Conservation (phyloP, 805 yeast genomes). For the Kuraishia hungarica region DNA sequence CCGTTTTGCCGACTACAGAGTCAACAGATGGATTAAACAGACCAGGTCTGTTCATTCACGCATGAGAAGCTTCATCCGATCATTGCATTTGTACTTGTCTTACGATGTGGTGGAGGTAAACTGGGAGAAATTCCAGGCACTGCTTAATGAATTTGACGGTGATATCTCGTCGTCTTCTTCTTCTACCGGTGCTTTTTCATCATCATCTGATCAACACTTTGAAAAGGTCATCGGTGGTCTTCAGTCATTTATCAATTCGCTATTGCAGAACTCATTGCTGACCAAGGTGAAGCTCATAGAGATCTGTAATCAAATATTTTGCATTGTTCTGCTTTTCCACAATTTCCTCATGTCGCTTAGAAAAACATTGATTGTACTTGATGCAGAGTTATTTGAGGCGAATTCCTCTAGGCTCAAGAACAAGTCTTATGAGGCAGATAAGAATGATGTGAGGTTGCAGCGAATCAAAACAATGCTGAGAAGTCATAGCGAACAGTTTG, state of each 20-base stretch:
- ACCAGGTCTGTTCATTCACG: slow-evolving; percentile 47
- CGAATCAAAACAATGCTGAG: slow-evolving; percentile 31
- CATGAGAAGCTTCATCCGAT: slow-evolving; percentile 49
- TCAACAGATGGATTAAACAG: slow-evolving; percentile 45
- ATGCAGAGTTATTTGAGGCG: slow-evolving; percentile 33
- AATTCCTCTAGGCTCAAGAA: slow-evolving; percentile 28
- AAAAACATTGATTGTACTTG: slow-evolving; percentile 42
- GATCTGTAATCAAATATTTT: slow-evolving; percentile 34
- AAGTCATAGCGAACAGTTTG: slow-evolving; percentile 35
- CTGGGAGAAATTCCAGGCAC: slow-evolving; percentile 31
- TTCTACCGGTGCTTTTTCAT: background rate
- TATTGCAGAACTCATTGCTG: slow-evolving; percentile 57
- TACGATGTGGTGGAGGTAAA: slow-evolving; percentile 51
- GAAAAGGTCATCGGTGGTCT: slow-evolving; percentile 36
- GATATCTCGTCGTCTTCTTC: too few species aligned
- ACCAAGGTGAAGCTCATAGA: slow-evolving; percentile 48
- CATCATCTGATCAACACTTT: slow-evolving; percentile 13
- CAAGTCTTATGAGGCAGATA: slow-evolving; percentile 27
- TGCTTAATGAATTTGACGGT: slow-evolving; percentile 15
- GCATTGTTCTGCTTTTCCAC: slow-evolving; percentile 38
- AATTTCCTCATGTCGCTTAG: slow-evolving; percentile 43
- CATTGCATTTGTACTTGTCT: slow-evolving; percentile 46
- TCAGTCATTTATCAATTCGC: slow-evolving; percentile 51
- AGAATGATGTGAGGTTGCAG: slow-evolving; percentile 31
- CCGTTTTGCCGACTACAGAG: slow-evolving; percentile 28